A percentile compares a stretch with the other conserved stretches of the same genome.
These are phyloP conservation scores for Trichophaea hybrida DNA, from an alignment of 2,329 filamentous ascomycete species.

Conservation along the genomic window DNA sequence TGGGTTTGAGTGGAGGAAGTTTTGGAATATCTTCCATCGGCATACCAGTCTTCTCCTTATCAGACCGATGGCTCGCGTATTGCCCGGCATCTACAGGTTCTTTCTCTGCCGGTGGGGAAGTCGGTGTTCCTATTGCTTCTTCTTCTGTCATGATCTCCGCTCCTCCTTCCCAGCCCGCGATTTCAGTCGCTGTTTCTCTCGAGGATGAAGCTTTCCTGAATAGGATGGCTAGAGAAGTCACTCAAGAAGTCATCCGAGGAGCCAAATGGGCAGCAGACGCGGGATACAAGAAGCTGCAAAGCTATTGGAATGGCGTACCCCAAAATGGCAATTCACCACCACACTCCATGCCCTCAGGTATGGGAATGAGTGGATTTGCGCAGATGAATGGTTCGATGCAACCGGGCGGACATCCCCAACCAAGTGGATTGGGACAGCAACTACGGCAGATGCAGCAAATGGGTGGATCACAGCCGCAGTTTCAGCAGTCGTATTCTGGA, in stretches of 20 bases:
- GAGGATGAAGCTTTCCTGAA: slow-evolving; percentile 58
- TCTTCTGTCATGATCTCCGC: slow-evolving; percentile 44
- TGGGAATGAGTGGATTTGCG: not conserved
- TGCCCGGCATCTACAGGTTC: slow-evolving; percentile 59
- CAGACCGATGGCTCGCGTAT: slow-evolving; percentile 62
- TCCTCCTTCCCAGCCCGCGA: slow-evolving; percentile 52
- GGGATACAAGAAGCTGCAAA: slow-evolving; percentile 62
- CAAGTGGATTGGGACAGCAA: slow-evolving; percentile 21
- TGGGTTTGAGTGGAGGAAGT: slow-evolving; percentile 24
- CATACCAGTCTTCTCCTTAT: slow-evolving; percentile 53
- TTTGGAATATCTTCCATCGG: slow-evolving; percentile 31
- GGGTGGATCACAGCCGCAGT: slow-evolving; percentile 31
- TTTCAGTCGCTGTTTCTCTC: slow-evolving; percentile 49
- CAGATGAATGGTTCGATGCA: not conserved
- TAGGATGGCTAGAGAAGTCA: slow-evolving; percentile 63
- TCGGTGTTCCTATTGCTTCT: slow-evolving; percentile 46
- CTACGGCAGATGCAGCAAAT: slow-evolving; percentile 22
- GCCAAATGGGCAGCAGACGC: slow-evolving; percentile 66
- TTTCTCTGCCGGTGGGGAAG: slow-evolving; percentile 52
- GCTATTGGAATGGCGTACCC: slow-evolving; percentile 52
- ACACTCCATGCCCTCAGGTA: not conserved
- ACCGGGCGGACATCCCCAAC: slow-evolving; percentile 24
- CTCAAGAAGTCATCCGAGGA: slow-evolving; percentile 61
- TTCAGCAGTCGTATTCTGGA: slow-evolving; percentile 34
- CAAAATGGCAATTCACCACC: not conserved